phyloP scores from a whole-genome alignment of 2,329 filamentous ascomycete genomes.

The Exserohilum turcica region DNA sequence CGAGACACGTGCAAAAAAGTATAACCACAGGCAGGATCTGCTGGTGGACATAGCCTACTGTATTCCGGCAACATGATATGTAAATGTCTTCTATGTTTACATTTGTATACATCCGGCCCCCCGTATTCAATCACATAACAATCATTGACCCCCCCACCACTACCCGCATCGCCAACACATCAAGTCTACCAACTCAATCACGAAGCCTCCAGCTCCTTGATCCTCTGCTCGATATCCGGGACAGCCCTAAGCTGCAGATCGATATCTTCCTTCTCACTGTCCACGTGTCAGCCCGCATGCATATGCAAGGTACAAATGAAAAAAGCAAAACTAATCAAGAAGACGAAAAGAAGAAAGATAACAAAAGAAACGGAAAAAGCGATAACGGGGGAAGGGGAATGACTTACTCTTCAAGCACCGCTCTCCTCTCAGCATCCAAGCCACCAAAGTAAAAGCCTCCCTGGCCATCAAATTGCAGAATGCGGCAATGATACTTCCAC shows the following conservation, averaged over 20 bases:
- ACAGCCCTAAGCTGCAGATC: slow-evolving; percentile 84
- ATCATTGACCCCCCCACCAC: not conserved
- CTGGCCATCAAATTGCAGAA: slow-evolving; percentile 95
- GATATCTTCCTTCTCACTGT: slow-evolving; percentile 85
- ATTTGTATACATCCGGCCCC: not conserved
- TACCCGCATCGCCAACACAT: no score
- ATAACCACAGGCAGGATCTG: no score
- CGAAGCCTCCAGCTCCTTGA: slow-evolving; percentile 70
- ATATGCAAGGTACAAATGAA: not conserved
- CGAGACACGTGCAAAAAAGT: no score
- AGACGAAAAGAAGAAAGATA: not conserved
- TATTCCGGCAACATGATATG: no score
- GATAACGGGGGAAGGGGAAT: not conserved
- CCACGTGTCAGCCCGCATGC: slow-evolving; percentile 18
- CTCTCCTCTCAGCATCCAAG: slow-evolving; percentile 82
- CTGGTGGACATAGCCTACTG: no score
- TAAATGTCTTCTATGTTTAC: not conserved
- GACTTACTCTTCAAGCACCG: slow-evolving; percentile 81
- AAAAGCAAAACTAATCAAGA: no score
- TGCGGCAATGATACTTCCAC: slow-evolving; percentile 95
- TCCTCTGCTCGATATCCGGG: slow-evolving; percentile 82
- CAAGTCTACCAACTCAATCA: not conserved
- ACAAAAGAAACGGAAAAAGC: not conserved
- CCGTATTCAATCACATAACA: not conserved
- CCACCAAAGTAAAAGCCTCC: slow-evolving; percentile 88